These are phyloP conservation scores for Hyaloraphidium curvatum DNA, from an alignment of 192 early-diverging fungal genomes.

Conservation along the genomic window DNA sequence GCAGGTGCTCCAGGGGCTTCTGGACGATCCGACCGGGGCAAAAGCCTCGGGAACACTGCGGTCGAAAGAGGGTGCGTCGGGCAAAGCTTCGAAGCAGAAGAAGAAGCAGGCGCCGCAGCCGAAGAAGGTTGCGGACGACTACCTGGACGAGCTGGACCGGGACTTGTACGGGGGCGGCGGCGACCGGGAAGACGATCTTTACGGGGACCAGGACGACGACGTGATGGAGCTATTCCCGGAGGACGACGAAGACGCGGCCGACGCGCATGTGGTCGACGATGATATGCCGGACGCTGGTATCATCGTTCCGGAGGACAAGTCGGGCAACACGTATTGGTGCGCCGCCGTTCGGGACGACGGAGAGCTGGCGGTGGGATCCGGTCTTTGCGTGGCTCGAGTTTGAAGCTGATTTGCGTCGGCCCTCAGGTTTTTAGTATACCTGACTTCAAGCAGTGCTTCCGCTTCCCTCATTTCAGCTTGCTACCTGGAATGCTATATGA, in stretches of 20 bases:
- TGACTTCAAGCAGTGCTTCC: slow-evolving; percentile 22
- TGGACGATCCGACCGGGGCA: too few relatives aligned
- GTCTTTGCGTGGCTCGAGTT: not conserved
- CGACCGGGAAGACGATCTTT: slow-evolving; percentile 11
- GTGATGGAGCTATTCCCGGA: too few relatives aligned
- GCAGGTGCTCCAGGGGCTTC: too few relatives aligned
- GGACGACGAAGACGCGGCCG: slow-evolving; percentile 6
- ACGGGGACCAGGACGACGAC: slow-evolving; percentile 29
- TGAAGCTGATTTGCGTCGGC: slow-evolving; percentile 31
- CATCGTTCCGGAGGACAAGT: too few relatives aligned
- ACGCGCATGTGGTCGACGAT: slow-evolving; percentile 13
- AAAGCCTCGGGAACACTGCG: too few relatives aligned
- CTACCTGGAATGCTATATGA: slow-evolving; percentile 30
- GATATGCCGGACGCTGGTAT: too few relatives aligned
- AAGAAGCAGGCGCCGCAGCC: not conserved
- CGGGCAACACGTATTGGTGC: slow-evolving; percentile 38
- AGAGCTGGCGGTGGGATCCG: slow-evolving; percentile 29
- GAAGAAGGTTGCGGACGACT: not conserved
- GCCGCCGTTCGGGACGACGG: slow-evolving; percentile 40
- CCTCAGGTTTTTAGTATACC: slow-evolving; percentile 20
- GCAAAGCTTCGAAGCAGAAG: not conserved
- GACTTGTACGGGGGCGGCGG: slow-evolving; percentile 9
- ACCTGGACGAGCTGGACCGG: slow-evolving; percentile 18
- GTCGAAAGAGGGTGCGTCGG: not conserved
- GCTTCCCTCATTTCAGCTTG: slow-evolving; percentile 33